phyloP scores from a whole-genome alignment of 139 green algal genomes.

The Diplosphaera chodatii region DNA sequence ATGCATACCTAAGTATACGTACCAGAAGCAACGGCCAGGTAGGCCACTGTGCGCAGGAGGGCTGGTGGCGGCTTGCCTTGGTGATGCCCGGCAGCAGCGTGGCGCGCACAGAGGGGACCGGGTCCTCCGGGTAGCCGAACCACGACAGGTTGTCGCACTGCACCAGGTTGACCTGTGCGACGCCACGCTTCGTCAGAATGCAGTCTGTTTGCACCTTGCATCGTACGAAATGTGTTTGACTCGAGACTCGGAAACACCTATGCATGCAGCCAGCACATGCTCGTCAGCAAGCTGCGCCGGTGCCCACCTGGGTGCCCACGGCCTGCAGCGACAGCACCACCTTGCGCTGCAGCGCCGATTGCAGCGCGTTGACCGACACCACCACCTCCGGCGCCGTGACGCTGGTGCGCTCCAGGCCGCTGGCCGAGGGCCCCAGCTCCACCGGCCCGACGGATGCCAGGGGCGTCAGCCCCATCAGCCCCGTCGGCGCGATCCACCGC shows the following conservation, averaged over 20 bases:
- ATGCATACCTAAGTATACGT: too few relatives aligned
- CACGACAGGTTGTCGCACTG: constrained; percentile 72
- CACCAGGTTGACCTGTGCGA: constrained; percentile 46
- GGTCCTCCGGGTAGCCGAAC: constrained; percentile 83
- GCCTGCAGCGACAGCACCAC: constrained; percentile 43
- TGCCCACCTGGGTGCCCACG: constrained; percentile 20
- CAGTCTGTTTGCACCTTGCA: too few relatives aligned
- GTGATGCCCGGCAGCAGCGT: constrained; percentile 50
- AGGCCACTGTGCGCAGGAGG: too few relatives aligned
- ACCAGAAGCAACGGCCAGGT: too few relatives aligned
- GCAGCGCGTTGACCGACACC: constrained; percentile 46
- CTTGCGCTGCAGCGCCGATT: constrained; percentile 40
- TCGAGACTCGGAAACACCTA: too few relatives aligned
- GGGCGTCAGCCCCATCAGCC: constrained; percentile 44
- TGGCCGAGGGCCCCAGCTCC: constrained; percentile 32
- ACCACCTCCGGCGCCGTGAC: constrained; percentile 19
- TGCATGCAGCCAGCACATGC: too few relatives aligned
- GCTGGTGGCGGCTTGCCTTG: neutral
- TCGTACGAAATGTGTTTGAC: too few relatives aligned
- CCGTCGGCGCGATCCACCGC: constrained; percentile 41
- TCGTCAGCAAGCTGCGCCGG: neutral
- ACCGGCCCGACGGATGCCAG: constrained; percentile 48
- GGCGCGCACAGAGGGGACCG: constrained; percentile 41
- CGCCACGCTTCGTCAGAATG: too few relatives aligned
- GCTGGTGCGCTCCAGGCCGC: constrained; percentile 36